phyloP scores from a whole-genome alignment of 225 moss, liverwort and hornwort genomes.

The Antitrichia curtipendula region DNA sequence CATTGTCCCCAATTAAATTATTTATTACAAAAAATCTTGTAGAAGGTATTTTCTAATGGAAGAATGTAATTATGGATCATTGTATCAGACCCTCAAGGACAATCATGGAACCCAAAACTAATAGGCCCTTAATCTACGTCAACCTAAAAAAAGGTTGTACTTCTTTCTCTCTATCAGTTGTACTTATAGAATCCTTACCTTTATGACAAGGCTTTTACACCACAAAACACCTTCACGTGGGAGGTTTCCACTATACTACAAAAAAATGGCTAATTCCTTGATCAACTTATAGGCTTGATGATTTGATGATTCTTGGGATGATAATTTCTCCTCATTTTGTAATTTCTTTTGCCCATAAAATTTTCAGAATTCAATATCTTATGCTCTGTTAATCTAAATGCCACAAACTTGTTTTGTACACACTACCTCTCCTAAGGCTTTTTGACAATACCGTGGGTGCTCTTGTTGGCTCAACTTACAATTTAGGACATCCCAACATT shows the following conservation, averaged over 20 bases:
- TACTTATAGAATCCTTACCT: background rate
- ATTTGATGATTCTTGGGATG: background rate
- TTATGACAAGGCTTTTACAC: fast-evolving
- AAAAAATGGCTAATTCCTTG: background rate
- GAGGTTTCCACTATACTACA: fast-evolving
- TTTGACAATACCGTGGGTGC: background rate
- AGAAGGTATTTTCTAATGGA: fast-evolving
- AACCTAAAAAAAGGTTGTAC: too few species aligned
- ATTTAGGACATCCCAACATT: background rate
- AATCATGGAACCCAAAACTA: background rate
- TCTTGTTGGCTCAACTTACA: fast-evolving
- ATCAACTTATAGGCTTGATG: background rate
- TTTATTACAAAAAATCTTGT: too few species aligned
- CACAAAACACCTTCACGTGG: fast-evolving
- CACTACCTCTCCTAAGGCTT: fast-evolving
- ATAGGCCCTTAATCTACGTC: too few species aligned
- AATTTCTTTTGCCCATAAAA: background rate
- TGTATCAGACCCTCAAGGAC: fast-evolving
- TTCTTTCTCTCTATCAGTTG: too few species aligned
- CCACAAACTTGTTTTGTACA: fast-evolving
- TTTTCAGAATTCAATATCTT: background rate
- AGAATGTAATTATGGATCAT: background rate
- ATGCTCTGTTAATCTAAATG: fast-evolving
- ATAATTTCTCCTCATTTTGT: background rate
- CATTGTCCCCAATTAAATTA: too few species aligned